Evolutionary conservation across 2,329 filamentous ascomycete species (phyloP).

Genomic region (Aschersonia sp.): DNA sequence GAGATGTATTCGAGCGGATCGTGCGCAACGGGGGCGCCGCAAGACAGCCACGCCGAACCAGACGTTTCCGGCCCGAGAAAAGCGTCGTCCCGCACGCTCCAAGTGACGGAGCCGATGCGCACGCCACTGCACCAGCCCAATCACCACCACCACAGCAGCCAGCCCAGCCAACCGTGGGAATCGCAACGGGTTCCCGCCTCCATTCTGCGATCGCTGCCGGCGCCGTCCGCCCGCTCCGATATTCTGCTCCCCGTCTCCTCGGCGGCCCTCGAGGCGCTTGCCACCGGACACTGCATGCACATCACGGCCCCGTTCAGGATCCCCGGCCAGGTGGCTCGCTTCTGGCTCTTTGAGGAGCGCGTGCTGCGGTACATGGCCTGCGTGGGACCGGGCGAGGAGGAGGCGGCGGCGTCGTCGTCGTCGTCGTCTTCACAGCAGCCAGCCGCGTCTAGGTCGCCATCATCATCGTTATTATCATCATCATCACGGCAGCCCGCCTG

Average conservation of each 20-base stretch:
- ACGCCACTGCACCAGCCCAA: background rate
- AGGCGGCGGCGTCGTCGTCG: background rate
- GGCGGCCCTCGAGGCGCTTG: slow-evolving; percentile 31
- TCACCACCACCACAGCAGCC: slow-evolving; percentile 1
- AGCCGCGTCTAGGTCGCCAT: no score
- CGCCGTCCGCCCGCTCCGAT: slow-evolving; percentile 35
- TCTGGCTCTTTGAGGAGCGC: slow-evolving; percentile 46
- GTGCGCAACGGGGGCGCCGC: background rate
- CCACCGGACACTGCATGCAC: slow-evolving; percentile 34
- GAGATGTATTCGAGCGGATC: background rate
- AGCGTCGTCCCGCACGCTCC: no score
- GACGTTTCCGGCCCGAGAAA: no score
- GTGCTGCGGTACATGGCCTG: slow-evolving; percentile 45
- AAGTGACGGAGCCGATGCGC: background rate
- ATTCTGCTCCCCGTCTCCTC: slow-evolving; percentile 36
- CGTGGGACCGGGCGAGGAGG: slow-evolving; percentile 27
- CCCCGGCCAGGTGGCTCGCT: slow-evolving; percentile 37
- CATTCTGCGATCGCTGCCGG: slow-evolving; percentile 30
- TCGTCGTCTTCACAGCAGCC: no score
- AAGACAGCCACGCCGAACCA: no score
- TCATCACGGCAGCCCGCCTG: slow-evolving; percentile 6
- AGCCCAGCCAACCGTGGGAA: slow-evolving; percentile 17
- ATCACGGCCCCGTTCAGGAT: slow-evolving; percentile 42
- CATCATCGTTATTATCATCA: no score
- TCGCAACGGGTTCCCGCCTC: slow-evolving; percentile 37